Evolutionary conservation across 2,329 filamentous ascomycete genomes (phyloP).

Genomic region (Daldinia sp.): DNA sequence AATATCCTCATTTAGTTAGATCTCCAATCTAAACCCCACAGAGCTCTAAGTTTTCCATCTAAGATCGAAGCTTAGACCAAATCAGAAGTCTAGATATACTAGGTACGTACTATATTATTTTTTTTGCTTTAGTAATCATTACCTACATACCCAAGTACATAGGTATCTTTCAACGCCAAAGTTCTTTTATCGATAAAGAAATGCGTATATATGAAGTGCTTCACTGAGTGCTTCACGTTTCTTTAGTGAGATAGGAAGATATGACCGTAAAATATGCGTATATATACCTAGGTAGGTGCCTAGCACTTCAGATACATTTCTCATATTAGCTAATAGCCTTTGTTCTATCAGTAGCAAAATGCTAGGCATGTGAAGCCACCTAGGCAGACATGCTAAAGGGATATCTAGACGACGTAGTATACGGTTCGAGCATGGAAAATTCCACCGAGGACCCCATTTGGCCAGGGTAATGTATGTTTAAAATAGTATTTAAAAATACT

Average conservation of each 20-base stretch:
- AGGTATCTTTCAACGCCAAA: conserved; percentile 6
- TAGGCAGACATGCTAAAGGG: background rate
- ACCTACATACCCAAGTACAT: background rate
- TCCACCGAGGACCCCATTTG: background rate
- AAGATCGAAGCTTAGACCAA: conserved; percentile 7
- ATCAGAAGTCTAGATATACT: conserved; percentile 3
- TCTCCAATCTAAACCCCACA: background rate
- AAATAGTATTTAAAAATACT: background rate
- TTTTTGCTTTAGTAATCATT: background rate
- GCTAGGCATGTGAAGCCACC: background rate
- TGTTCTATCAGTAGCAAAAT: background rate
- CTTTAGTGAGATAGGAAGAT: background rate
- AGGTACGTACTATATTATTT: background rate
- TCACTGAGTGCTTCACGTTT: background rate
- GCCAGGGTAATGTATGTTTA: background rate
- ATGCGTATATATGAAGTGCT: conserved; percentile 2
- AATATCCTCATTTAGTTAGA: conserved; percentile 3
- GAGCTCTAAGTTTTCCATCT: conserved; percentile 9
- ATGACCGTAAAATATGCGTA: background rate
- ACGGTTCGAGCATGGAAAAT: background rate
- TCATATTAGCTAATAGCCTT: background rate
- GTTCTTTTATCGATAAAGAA: conserved; percentile 6
- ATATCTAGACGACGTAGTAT: background rate
- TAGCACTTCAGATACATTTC: background rate
- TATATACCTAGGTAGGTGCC: background rate